Evolutionary conservation across 1,139 yeast genomes (phyloP), one percentile per base, ranked within the genome.

Genomic region (Hyphopichia wangnamkhiaoensis): DNA sequence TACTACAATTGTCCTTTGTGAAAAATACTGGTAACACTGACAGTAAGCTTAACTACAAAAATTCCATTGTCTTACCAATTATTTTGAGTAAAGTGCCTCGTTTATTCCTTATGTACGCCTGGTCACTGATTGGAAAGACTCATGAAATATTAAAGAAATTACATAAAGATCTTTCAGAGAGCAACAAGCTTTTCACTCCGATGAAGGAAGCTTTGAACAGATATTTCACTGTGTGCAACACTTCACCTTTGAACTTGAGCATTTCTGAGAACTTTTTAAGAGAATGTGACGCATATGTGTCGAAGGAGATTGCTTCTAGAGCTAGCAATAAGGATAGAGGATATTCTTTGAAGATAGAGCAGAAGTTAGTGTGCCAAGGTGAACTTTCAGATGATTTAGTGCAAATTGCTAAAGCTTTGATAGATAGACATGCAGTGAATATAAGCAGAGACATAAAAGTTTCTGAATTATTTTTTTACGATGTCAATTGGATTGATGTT

Each of bases 81-180:
- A 50, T 82, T 16, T 58, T 87, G 53, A 79, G 88, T 39, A 83
- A 82, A 48, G 81, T 87, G 3, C 87, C 95, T 2, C 61, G 95
- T 36, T 70, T 84, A 17, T 75, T 88, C 43, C 65, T 88, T 49
- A 71, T 82, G 58, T 84, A 82, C 57, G 80, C 89, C 0, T 70
- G 87, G 40, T 75, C 89, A 3, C 85, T 86, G 13, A 75, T 85
- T 20, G 80, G 82, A 23, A 81, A 85, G 46, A 72, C 89, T 18
- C 84, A 83, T 56, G 81, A 81, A 48, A 72, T 82, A 43, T 54
- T 77, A 43, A 74, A 73, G 43, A 68, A 71, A 39, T 56, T 76
- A 21, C 65, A 74, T 37, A 64, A 68, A 40, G 76, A 72, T 43
- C 56, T 72, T 39, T 46, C 61, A n/a, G 76, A 66, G 31, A 50